Conservation (phyloP, 768 basidiomycete genomes). For the Albatrellus ellisii region DNA sequence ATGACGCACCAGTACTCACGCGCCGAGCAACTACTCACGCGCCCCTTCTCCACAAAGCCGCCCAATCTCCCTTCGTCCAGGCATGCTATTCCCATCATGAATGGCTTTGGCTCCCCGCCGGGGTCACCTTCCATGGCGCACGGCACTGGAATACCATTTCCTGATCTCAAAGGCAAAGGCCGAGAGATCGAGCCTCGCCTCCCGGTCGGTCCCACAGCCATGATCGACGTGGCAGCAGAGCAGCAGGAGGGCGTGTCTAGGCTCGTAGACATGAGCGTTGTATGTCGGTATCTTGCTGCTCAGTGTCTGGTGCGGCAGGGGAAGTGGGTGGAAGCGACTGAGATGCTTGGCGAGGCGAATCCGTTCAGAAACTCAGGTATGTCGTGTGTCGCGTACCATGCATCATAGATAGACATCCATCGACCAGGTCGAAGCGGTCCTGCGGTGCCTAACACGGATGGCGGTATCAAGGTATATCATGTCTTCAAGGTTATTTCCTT, state of each 20-base stretch:
- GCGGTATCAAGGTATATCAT: conserved; percentile 77
- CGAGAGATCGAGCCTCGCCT: conserved; percentile 30
- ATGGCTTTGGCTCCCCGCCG: conserved; percentile 25
- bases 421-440: conserved; percentile 46
- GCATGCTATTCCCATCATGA: conserved; percentile 19
- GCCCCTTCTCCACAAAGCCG: conserved; percentile 58
- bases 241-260: conserved; percentile 55
- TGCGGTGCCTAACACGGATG: conserved; percentile 70
- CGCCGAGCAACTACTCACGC: conserved; percentile 80
- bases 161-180: conserved; percentile 45
- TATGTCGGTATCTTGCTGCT: conserved; percentile 92
- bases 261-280: conserved; percentile 88
- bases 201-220: conserved; percentile 58
- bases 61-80: conserved; percentile 23
- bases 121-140: not conserved
- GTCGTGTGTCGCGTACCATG: not conserved
- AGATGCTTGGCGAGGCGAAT: conserved; percentile 88
- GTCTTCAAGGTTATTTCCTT: not conserved
- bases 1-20: conserved; percentile 92
- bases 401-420: not conserved
- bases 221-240: conserved; percentile 56
- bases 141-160: conserved; percentile 8
- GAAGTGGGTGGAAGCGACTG: conserved; percentile 83
- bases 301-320: conserved; percentile 90
- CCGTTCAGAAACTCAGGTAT: conserved; percentile 67